These are phyloP conservation scores for Eucalyptus grandis DNA, from an alignment of 345 rosid species.

Conservation along the genomic window DNA sequence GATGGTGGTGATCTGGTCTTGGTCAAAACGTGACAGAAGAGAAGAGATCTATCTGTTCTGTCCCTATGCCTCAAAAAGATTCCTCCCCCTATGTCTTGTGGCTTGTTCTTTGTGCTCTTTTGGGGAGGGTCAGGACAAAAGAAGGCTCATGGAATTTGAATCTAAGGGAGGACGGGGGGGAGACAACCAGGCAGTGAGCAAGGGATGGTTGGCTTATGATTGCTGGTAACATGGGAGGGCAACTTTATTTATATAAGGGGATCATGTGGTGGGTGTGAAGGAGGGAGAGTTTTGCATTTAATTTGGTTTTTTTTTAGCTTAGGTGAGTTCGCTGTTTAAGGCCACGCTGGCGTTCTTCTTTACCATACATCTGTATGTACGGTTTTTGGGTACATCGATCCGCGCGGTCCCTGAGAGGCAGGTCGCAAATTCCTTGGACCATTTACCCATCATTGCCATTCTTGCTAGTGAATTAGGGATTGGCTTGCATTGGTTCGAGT, in stretches of 20 bases:
- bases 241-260: not conserved
- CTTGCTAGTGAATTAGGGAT: not conserved
- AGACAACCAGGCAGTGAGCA: slow-evolving; percentile 28
- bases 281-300: not conserved
- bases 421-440: not conserved
- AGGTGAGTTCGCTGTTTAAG: not conserved
- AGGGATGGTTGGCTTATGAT: slow-evolving; percentile 27
- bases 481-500: not conserved
- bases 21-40: slow-evolving; percentile 46
- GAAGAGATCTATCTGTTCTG: slow-evolving; percentile 46
- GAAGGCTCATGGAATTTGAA: slow-evolving; percentile 19
- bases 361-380: slow-evolving; percentile 16
- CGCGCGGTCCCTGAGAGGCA: not conserved
- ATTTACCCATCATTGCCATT: not conserved
- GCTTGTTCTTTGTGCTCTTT: not conserved
- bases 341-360: slow-evolving; percentile 12
- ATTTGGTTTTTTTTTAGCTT: not conserved
- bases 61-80: slow-evolving; percentile 23
- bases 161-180: slow-evolving; percentile 5
- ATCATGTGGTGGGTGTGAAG: slow-evolving; percentile 29
- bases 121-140: slow-evolving; percentile 26
- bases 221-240: slow-evolving; percentile 18
- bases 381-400: not conserved
- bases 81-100: slow-evolving; percentile 10
- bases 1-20: not conserved